phyloP scores from a whole-genome alignment of 1,139 yeast species.

The Entelexis sorbosivorans region DNA sequence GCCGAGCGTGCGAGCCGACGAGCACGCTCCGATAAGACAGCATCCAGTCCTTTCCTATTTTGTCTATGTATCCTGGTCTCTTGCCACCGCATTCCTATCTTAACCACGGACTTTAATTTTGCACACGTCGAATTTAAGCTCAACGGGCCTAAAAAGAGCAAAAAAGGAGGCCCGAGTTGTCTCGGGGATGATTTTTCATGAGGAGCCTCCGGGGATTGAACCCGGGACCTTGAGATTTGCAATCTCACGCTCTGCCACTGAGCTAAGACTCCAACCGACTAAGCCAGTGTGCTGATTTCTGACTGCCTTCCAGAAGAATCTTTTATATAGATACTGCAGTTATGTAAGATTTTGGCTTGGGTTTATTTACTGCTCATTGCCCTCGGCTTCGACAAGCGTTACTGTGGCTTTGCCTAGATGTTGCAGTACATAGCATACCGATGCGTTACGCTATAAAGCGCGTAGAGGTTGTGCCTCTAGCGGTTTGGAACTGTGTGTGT shows the following conservation, averaged over 20 bases:
- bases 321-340: background rate
- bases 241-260: slow-evolving; percentile 25
- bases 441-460: too few relatives aligned
- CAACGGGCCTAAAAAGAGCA: background rate
- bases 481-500: too few relatives aligned
- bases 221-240: slow-evolving; percentile 26
- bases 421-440: too few relatives aligned
- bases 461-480: too few relatives aligned
- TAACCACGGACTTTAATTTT: background rate
- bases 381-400: too few relatives aligned
- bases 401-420: too few relatives aligned
- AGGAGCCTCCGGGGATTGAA: slow-evolving; percentile 24
- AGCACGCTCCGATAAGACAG: too few relatives aligned
- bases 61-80: too few relatives aligned
- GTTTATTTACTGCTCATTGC: too few relatives aligned
- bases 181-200: slow-evolving; percentile 7
- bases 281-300: slow-evolving; percentile 5
- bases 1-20: too few relatives aligned
- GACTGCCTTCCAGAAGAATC: background rate
- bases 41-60: too few relatives aligned
- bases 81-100: background rate
- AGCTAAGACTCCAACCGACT: slow-evolving; percentile 18
- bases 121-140: background rate
- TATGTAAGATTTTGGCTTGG: background rate
- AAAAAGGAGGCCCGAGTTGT: background rate